Evolutionary conservation across 352 stramenopile species (phyloP), one percentile per base, ranked within the genome.

Genomic region (Phytophthora pinifolia): DNA sequence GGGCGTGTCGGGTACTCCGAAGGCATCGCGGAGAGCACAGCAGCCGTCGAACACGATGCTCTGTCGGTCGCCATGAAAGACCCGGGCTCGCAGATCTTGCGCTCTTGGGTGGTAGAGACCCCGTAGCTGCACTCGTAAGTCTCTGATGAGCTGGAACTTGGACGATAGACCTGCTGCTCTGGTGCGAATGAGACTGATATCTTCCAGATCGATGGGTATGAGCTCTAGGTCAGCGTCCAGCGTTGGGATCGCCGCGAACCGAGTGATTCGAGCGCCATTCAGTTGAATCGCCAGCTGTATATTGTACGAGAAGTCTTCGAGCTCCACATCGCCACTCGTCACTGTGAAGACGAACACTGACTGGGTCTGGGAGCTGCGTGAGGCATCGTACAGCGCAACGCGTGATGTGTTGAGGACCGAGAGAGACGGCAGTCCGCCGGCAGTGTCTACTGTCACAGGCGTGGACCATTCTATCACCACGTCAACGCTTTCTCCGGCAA

Each of bases 61-160:
- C 17, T 63, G 45, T 0, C 67, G 60, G 12, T 64, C 22, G 0
- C 67, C 76, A 47, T 95, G 83, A 44, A 78, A 81, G 4, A 95
- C 22, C 1, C 58, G 54, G 1, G 76, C 66, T 6, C 51, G 51
- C 15, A 95, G 39, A 46, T 91, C 83, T 22, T 62, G 66, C 2
- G 79, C 79, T 27, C 79, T 47, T 2, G 78, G 72, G 22, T 95
- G 85, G 44, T 91, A 91, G 15, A 95, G 35, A 0, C 83, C 84
- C 13, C 77, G 62, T 1, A 94, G 36, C 14, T 67, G 49, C 4
- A 92, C 54, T 2, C 72, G 69, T 1, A 94, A 37, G 43, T 79
- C 64, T 17, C 70, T 52, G 3, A 87, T 41, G 0, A 87, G 55
- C 46, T 88, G 78, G 42, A 85, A 79, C 43, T 87, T 87, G 22